Evolutionary conservation across 352 stramenopile genomes (phyloP), one percentile per base, ranked within the genome.

Genomic region (Globisporangium orthogonon): DNA sequence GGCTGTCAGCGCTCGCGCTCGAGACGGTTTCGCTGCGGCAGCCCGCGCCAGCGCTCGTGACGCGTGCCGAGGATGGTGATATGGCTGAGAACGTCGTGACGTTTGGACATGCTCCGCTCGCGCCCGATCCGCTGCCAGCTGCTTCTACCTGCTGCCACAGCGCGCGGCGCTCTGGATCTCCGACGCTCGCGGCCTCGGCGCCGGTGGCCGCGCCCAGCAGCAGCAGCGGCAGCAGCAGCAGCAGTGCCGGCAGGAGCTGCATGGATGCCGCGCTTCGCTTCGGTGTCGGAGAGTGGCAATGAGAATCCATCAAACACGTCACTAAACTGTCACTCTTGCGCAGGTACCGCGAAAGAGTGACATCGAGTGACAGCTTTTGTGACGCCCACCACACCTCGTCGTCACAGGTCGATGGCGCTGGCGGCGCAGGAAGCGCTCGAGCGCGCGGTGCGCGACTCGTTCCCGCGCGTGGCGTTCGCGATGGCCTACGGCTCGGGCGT

Each of bases 401-500:
- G 23, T 23, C 23, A 23, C 23, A 23, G 23, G 23, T 23, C 9
- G 40, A n/a, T 47, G 41, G 3, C 6, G 9, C 15, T 23, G 41
- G 41, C 41, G 41, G 6, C n/a, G 9, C 15, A 11, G 41, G 41
- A 15, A 17, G 6, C n/a, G 52, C 61, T 92, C 56, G 72, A 72
- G 41, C 56, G 66, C 37, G 76, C 77, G 58, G 62, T 92, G 60
- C 70, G 82, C 52, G 69, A 63, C 50, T 67, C 76, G 37, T 95
- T 95, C 68, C 85, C 85, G 52, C 64, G 61, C 31, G 70, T 93
- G 55, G 58, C 85, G 30, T 92, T 91, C 63, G 70, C 75, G n/a
- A 89, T 93, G 81, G 85, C 80, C 5, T 95, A 95, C 56, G 85
- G 85, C 6, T 95, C 85, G 14, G 74, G 78, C 29, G 83, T 95